These are phyloP conservation scores for Globisporangium polare DNA, from an alignment of 352 stramenopile genomes.

Conservation along the genomic window DNA sequence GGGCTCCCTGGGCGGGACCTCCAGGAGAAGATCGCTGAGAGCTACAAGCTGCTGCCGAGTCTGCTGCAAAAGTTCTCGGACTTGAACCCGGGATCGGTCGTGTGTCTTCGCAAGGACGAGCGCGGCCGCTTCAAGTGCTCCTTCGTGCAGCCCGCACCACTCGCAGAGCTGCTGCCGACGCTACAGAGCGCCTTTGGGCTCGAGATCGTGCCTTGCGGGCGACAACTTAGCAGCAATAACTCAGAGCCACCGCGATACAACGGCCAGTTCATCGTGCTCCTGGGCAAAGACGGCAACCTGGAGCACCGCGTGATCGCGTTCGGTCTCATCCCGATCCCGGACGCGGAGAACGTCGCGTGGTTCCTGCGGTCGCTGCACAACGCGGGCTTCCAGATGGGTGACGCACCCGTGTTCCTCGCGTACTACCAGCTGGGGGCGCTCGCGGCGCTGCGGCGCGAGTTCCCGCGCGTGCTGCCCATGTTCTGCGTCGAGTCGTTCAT, in stretches of 20 bases:
- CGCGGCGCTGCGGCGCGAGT: constrained; percentile 47
- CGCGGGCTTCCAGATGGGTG: constrained; percentile 45
- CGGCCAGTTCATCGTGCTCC: constrained; percentile 51
- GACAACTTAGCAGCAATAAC: constrained; percentile 17
- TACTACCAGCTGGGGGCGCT: constrained; percentile 58
- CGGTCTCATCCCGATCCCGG: constrained; percentile 52
- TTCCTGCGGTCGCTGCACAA: constrained; percentile 57
- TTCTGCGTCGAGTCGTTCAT: constrained; percentile 70
- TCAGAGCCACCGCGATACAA: constrained; percentile 27
- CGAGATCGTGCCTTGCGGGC: constrained; percentile 66
- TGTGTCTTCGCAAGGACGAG: constrained; percentile 58
- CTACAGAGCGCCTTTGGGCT: constrained; percentile 72
- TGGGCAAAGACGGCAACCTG: constrained; percentile 69
- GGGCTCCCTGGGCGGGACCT: constrained; percentile 64
- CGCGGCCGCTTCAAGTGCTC: constrained; percentile 63
- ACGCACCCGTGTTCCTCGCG: constrained; percentile 51
- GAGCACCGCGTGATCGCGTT: constrained; percentile 67
- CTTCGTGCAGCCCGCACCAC: constrained; percentile 68
- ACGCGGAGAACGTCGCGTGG: constrained; percentile 74
- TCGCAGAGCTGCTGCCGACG: constrained; percentile 33
- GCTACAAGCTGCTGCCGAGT: constrained; percentile 81
- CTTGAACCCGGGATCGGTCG: constrained; percentile 65
- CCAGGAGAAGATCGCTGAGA: constrained; percentile 70
- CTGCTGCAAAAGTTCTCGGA: constrained; percentile 64
- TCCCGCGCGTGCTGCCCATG: constrained; percentile 56